Evolutionary conservation across 2,329 filamentous ascomycete genomes (phyloP).

Genomic region (Phaeoacremonium minimum): DNA sequence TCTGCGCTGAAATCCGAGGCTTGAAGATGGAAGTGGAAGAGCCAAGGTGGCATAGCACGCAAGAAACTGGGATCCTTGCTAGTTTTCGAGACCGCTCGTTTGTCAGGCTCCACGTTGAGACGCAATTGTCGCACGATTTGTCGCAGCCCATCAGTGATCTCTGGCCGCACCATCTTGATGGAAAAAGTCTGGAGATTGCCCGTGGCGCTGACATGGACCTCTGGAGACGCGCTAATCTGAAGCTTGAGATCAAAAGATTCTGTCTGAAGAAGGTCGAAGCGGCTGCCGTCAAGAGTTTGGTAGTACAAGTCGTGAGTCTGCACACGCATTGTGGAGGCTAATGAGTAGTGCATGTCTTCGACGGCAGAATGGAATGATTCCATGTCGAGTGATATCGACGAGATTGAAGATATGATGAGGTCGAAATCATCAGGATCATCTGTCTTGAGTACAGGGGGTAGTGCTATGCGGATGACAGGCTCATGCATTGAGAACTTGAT

Average conservation of each 20-base stretch:
- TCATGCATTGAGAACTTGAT: slow-evolving; percentile 97
- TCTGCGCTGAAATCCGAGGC: slow-evolving; percentile 88
- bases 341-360: slow-evolving; percentile 80
- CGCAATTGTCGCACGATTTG: slow-evolving; percentile 86
- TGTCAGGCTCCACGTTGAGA: slow-evolving; percentile 63
- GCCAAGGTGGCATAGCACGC: slow-evolving; percentile 76
- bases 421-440: slow-evolving; percentile 79
- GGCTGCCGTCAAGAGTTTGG: slow-evolving; percentile 76
- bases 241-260: slow-evolving; percentile 85
- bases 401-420: slow-evolving; percentile 90
- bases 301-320: slow-evolving; percentile 91
- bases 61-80: slow-evolving; percentile 63
- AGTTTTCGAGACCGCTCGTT: slow-evolving; percentile 42
- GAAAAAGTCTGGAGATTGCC: slow-evolving; percentile 83
- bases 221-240: slow-evolving; percentile 78
- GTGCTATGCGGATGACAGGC: slow-evolving; percentile 82
- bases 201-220: slow-evolving; percentile 75
- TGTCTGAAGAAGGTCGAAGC: slow-evolving; percentile 82
- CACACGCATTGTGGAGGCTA: slow-evolving; percentile 76
- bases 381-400: slow-evolving; percentile 85
- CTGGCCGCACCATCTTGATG: slow-evolving; percentile 82
- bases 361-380: slow-evolving; percentile 92
- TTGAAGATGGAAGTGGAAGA: slow-evolving; percentile 78
- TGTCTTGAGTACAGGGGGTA: slow-evolving; percentile 69
- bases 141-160: slow-evolving; percentile 87